Evolutionary conservation across 2,329 filamentous ascomycete species (phyloP).

Genomic region (Cytospora schulzeri): DNA sequence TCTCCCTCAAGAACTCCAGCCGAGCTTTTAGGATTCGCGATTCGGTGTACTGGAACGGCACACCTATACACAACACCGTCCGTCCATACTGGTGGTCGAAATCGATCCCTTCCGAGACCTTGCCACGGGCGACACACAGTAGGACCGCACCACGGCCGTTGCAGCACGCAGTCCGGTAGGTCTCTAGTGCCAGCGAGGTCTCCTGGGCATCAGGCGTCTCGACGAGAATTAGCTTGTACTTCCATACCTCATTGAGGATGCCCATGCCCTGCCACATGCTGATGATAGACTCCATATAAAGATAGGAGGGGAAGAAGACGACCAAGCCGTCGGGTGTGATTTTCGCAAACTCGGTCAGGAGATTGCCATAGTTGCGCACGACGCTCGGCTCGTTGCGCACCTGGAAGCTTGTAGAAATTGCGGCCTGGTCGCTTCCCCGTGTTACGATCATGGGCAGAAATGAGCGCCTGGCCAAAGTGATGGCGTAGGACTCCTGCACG

Average conservation of each 20-base stretch:
- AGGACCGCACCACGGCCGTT: slow-evolving; percentile 93
- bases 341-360: slow-evolving; percentile 92
- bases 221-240: slow-evolving; percentile 96
- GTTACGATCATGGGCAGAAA: slow-evolving; percentile 99
- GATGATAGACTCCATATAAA: slow-evolving; percentile 99
- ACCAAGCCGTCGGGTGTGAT: slow-evolving; percentile 96
- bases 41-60: slow-evolving; percentile 98
- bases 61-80: slow-evolving; percentile 92
- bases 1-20: slow-evolving; percentile 94
- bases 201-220: slow-evolving; percentile 98
- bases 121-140: slow-evolving; percentile 92
- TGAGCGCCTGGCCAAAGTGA: slow-evolving; percentile 92
- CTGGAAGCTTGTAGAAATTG: slow-evolving; percentile 91
- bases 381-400: slow-evolving; percentile 94
- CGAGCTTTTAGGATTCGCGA: slow-evolving; percentile 94
- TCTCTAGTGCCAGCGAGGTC: slow-evolving; percentile 92
- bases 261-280: slow-evolving; percentile 99
- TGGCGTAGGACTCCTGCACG: slow-evolving; percentile 94
- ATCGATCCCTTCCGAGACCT: slow-evolving; percentile 97
- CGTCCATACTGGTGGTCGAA: slow-evolving; percentile 98
- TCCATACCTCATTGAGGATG: slow-evolving; percentile 96
- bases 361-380: slow-evolving; percentile 93
- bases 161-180: slow-evolving; percentile 95
- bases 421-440: slow-evolving; percentile 88
- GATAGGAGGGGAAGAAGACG: slow-evolving; percentile 98